Percentiles rank a stretch among this genome's conserved stretches.
phyloP scores from a whole-genome alignment of 2,329 filamentous ascomycete genomes.

The Cordyceps farinosa region DNA sequence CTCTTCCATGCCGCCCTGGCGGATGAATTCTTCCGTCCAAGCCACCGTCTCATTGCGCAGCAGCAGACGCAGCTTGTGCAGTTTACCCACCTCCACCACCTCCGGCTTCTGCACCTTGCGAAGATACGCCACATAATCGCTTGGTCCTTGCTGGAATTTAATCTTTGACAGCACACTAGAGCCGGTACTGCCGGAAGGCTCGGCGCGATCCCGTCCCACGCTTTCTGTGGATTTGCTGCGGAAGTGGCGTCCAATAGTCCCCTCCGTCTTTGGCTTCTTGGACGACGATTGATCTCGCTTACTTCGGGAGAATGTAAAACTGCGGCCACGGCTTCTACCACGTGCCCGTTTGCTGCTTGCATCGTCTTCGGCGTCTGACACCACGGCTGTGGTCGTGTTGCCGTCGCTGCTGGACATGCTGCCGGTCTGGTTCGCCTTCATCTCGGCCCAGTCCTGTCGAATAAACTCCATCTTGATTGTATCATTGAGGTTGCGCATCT shows the following conservation, averaged over 20 bases:
- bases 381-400: constrained; percentile 30
- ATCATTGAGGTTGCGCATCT: constrained; percentile 85
- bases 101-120: constrained; percentile 77
- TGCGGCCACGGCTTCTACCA: constrained; percentile 61
- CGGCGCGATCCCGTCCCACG: constrained; percentile 57
- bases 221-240: constrained; percentile 72
- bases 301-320: constrained; percentile 70
- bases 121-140: constrained; percentile 83
- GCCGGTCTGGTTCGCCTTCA: constrained; percentile 46
- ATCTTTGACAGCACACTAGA: constrained; percentile 62
- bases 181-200: constrained; percentile 48
- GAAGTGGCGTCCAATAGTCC: constrained; percentile 59
- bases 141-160: constrained; percentile 69
- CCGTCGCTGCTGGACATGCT: constrained; percentile 38
- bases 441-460: constrained; percentile 77
- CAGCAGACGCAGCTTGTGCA: constrained; percentile 87
- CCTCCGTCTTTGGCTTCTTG: constrained; percentile 66
- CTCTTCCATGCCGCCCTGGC: constrained; percentile 86
- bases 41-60: constrained; percentile 91
- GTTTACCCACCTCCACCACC: constrained; percentile 83
- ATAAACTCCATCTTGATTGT: constrained; percentile 96
- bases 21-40: constrained; percentile 92
- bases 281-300: constrained; percentile 63
- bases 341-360: constrained; percentile 47
- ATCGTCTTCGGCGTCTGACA: constrained; percentile 42